Conservation (phyloP, 768 basidiomycete genomes). For the Naganishia randhawae region DNA sequence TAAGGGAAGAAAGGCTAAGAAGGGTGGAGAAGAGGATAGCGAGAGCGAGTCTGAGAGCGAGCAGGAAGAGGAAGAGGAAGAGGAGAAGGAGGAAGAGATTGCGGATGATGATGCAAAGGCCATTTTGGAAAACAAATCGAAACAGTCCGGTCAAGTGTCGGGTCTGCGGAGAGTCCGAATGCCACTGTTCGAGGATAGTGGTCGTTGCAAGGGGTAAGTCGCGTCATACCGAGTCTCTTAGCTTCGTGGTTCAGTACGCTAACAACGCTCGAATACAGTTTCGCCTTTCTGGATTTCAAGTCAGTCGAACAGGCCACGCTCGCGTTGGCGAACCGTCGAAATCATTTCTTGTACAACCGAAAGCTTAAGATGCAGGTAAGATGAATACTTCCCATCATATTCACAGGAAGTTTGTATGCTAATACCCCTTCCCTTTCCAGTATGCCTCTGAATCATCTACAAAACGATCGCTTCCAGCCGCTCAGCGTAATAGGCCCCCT, state of each 20-base stretch:
- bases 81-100: constrained; percentile 44
- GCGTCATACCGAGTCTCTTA: neutral
- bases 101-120: constrained; percentile 51
- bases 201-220: constrained; percentile 86
- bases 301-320: constrained; percentile 72
- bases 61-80: constrained; percentile 36
- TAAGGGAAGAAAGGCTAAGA: constrained; percentile 33
- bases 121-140: constrained; percentile 56
- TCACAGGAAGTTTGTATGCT: neutral
- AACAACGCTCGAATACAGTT: constrained; percentile 56
- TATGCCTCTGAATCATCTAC: constrained; percentile 50
- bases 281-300: constrained; percentile 89
- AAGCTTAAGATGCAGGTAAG: constrained; percentile 64
- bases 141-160: constrained; percentile 26
- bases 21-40: constrained; percentile 33
- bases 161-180: constrained; percentile 70
- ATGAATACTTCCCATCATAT: constrained; percentile 13
- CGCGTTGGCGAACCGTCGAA: constrained; percentile 75
- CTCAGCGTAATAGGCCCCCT: constrained; percentile 23
- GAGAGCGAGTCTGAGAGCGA: constrained; percentile 36
- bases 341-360: constrained; percentile 71
- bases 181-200: constrained; percentile 94
- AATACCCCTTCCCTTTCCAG: constrained; percentile 25
- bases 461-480: constrained; percentile 39
- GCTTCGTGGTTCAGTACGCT: neutral